phyloP scores from a whole-genome alignment of 805 yeast genomes.

The Yarrowia bubula region DNA sequence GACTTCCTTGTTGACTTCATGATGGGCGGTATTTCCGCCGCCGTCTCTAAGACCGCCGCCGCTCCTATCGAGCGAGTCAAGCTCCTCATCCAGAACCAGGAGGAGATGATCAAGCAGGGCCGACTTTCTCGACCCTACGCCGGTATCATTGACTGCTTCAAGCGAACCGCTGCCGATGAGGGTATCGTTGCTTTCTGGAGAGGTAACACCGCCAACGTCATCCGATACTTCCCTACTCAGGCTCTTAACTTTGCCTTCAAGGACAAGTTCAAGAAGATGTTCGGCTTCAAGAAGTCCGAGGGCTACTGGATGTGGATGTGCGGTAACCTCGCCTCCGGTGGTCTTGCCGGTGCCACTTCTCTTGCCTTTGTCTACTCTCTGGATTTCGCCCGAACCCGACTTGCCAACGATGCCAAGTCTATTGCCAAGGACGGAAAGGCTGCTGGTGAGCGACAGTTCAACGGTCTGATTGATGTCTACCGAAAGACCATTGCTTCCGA shows the following conservation, averaged over 20 bases:
- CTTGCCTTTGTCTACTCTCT: conserved; percentile 91
- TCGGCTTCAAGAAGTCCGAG: conserved; percentile 96
- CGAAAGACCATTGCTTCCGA: conserved; percentile 92
- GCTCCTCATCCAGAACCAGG: conserved; percentile 95
- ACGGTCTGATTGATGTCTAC: conserved; percentile 95
- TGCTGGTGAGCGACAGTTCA: conserved; percentile 90
- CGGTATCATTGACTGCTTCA: conserved; percentile 93
- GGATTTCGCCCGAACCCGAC: conserved; percentile 98
- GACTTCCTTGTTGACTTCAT: conserved; percentile 40
- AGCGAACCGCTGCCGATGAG: conserved; percentile 89
- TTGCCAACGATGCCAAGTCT: conserved; percentile 71
- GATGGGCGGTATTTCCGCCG: conserved; percentile 99
- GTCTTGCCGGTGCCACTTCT: conserved; percentile 96
- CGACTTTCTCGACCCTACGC: conserved; percentile 81
- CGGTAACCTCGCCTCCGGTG: conserved; percentile 99
- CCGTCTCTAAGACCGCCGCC: conserved; percentile 96
- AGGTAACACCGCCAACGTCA: conserved; percentile 99
- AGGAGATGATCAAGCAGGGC: conserved; percentile 97
- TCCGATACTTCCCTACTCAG: conserved; percentile 99
- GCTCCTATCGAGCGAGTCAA: conserved; percentile 98
- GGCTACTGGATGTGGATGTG: conserved; percentile 92
- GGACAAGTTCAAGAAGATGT: conserved; percentile 92
- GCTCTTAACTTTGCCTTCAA: conserved; percentile 98
- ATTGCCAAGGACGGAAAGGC: conserved; percentile 76
- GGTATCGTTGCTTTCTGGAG: conserved; percentile 96